phyloP scores from a whole-genome alignment of 164 flowering plant genomes.

The Liriodendron chinense region DNA sequence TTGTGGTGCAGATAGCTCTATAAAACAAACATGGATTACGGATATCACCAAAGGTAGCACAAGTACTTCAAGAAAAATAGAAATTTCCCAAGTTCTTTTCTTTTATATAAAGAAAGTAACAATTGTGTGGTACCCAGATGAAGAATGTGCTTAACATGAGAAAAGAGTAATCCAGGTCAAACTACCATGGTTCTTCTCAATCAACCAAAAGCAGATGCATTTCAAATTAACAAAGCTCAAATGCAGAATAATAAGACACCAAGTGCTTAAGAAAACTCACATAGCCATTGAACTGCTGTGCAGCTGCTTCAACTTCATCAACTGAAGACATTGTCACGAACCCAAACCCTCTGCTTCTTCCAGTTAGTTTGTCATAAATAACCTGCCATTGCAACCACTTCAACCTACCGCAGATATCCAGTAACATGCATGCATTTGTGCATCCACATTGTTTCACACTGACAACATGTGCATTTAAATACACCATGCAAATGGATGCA shows the following conservation, averaged over 20 bases:
- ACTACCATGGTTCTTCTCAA: background rate
- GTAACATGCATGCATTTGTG: too few relatives aligned
- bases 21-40: too few relatives aligned
- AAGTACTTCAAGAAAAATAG: too few relatives aligned
- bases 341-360: slow-evolving; percentile 95
- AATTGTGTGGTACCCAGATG: background rate
- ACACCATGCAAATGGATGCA: too few relatives aligned
- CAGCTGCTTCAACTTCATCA: slow-evolving; percentile 82
- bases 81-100: background rate
- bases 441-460: too few relatives aligned
- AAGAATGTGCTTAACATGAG: too few relatives aligned
- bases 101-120: background rate
- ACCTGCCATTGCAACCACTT: slow-evolving; percentile 48
- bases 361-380: slow-evolving; percentile 81
- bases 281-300: slow-evolving; percentile 83
- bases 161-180: too few relatives aligned
- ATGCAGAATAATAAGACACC: background rate
- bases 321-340: slow-evolving; percentile 88
- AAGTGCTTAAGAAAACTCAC: slow-evolving; percentile 38
- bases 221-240: background rate
- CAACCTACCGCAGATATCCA: too few relatives aligned
- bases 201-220: background rate
- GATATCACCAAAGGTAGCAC: too few relatives aligned
- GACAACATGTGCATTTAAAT: too few relatives aligned
- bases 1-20: too few relatives aligned